Base-by-base conservation (phyloP, 2,329 filamentous ascomycete genomes). In the Periconia macrospinosa region DNA sequence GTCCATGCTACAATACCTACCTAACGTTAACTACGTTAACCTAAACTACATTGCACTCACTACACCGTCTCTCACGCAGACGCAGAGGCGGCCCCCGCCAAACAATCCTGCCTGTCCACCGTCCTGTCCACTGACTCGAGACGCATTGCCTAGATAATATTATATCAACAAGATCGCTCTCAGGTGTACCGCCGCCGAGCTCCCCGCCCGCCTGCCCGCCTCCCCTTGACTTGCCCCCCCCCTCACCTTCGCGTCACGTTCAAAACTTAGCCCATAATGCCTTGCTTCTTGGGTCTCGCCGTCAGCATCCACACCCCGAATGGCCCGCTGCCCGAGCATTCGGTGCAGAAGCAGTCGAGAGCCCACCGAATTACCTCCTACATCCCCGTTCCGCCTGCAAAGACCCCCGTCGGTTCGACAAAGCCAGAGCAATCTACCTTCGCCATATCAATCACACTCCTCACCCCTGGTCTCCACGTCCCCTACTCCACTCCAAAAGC, bases 261-360 rank as follows among this genome's bases (percentile, higher is more conserved):
- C 15, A 49, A 17, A 42, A 43, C 10, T 6, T 27, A 23, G 42
- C 43, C 23, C 43, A 58, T 58, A 52, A 90, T 90, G 94, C 94
- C 94, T 80, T 97, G 92, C 86, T 99, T 97, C 81, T 96, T 97
- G 82, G 94, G 94, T 78, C 92, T 99, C 78, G 92, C 93, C 70
- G 92, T 97, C 73, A 96, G 91, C 84, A 94, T 97, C 17, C 47
- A 99, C 79, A 86, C 85, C 43, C 84, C 91, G 64, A 81, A 84
- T 63, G 86, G 86, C 43, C 92, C 94, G 62, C 86, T 99, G 62
- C 83, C 92, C 58, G 94, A 99, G 78, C 88, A 96, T 79, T 93
- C 92, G 68, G 89, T 97, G 66, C 93, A 97, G 79, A 94, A 92
- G 73, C 91, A 97, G 76, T 92, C 91, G 54, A 89, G 91, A 67